Evolutionary conservation across 768 basidiomycete genomes (phyloP).

Genomic region (Termitomyces sp.): DNA sequence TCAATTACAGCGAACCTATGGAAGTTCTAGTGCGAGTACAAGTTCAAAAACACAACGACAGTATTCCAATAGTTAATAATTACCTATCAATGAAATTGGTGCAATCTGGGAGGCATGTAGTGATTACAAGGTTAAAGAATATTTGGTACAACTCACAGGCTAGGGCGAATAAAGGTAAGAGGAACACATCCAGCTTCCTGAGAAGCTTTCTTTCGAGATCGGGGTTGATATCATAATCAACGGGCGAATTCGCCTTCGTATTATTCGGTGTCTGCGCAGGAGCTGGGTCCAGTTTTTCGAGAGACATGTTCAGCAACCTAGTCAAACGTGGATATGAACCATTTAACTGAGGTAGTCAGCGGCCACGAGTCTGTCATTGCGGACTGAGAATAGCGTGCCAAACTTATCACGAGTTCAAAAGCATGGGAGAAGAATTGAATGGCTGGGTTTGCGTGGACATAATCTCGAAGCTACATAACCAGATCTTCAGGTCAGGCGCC

Average conservation of each 20-base stretch:
- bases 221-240: constrained; percentile 12
- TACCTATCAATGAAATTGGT: constrained; percentile 25
- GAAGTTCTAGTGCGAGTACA: constrained; percentile 14
- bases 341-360: background rate
- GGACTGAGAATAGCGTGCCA: background rate
- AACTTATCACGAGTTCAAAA: background rate
- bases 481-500: background rate
- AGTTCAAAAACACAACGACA: background rate
- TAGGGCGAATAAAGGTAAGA: constrained; percentile 30
- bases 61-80: background rate
- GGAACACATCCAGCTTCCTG: constrained; percentile 33
- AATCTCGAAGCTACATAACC: background rate
- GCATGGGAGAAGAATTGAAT: background rate
- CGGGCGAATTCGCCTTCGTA: background rate
- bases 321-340: background rate
- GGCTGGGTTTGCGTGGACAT: background rate
- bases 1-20: constrained; percentile 15
- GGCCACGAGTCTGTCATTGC: background rate
- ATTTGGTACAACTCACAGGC: constrained; percentile 18
- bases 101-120: constrained; percentile 16
- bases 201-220: constrained; percentile 36
- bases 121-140: background rate
- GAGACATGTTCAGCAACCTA: background rate
- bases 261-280: background rate
- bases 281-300: constrained; percentile 2